Base-by-base conservation (phyloP, 768 basidiomycete species). In the Trametes sanguinea region DNA sequence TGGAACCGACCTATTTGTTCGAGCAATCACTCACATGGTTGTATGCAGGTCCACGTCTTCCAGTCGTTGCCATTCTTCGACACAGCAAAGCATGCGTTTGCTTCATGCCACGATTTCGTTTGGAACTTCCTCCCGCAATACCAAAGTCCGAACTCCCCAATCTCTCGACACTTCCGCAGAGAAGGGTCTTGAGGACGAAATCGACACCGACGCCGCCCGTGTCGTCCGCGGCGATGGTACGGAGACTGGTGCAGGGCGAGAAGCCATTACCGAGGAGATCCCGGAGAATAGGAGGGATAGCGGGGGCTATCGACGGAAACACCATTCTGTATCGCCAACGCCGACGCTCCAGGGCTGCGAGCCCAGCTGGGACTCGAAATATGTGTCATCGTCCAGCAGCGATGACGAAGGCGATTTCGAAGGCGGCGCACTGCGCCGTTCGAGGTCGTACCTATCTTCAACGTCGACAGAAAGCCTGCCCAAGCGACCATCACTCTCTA, bases 21-120 rank as follows among this genome's bases (percentile, higher is more conserved):
- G 27, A 9, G 6, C 11, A 11, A 11, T 47, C 9, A 13, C 1
- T 50, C 7, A 8, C 60, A 17, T 11, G 2, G 4, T 5, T 48
- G 30, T 4, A 6, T 9, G 1, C 66, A 92, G 90, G 83, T 94
- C 11, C 95, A 98, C 67, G 91, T 96, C 11, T 98, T 98, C 72
- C 95, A 96, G 72, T 81, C 86, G 14, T 91, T 92, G 67, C 90
- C 92, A 0, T 96, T 93, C 73, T 78, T 92, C 22, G 80, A 85
- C 8, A 79, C 84, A 3, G 75, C 88, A 30, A 80, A 76, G n/a
- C 82, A 82, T 46, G 85, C 92, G 3, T 91, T 90, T 72, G 65
- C 80, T 52, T 88, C 89, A 5, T 89, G 88, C 73, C 81, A 83
- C 33, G 80, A 85, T 61, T 94, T 92, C 70, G 85, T 90, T 35